Evolutionary conservation across 108 stramenopile species (phyloP).

Genomic region (Ochromonas danica): DNA sequence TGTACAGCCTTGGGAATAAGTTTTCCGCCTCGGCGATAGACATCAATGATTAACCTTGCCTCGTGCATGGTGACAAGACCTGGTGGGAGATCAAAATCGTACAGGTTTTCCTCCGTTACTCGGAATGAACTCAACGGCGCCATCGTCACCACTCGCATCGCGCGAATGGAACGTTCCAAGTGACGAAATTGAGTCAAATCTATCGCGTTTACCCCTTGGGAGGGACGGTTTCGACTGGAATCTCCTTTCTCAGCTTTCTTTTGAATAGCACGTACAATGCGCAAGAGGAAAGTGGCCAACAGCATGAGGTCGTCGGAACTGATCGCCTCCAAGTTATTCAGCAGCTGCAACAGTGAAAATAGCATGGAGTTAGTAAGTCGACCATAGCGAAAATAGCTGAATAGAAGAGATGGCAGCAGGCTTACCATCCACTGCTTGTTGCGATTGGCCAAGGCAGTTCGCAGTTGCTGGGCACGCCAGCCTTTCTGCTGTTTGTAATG

Average conservation of each 20-base stretch:
- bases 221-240: background rate
- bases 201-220: background rate
- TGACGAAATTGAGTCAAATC: background rate
- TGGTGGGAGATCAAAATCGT: slow-evolving; percentile 19
- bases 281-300: background rate
- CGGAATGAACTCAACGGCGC: background rate
- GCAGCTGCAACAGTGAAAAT: background rate
- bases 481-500: background rate
- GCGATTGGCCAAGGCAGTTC: background rate
- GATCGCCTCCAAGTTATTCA: background rate
- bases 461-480: background rate
- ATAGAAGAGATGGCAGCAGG: background rate
- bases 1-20: background rate
- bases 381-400: background rate
- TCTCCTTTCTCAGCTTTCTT: background rate
- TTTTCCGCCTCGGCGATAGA: slow-evolving; percentile 2
- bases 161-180: too few relatives aligned
- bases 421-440: slow-evolving; percentile 12
- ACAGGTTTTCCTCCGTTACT: background rate
- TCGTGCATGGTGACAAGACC: background rate
- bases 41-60: slow-evolving; percentile 2
- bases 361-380: background rate
- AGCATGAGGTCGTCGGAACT: too few relatives aligned
- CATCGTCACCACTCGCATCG: background rate
- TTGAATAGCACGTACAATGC: background rate